Conservation (phyloP, 2,329 filamentous ascomycete species). For the Trichoderma cornu-damae region DNA sequence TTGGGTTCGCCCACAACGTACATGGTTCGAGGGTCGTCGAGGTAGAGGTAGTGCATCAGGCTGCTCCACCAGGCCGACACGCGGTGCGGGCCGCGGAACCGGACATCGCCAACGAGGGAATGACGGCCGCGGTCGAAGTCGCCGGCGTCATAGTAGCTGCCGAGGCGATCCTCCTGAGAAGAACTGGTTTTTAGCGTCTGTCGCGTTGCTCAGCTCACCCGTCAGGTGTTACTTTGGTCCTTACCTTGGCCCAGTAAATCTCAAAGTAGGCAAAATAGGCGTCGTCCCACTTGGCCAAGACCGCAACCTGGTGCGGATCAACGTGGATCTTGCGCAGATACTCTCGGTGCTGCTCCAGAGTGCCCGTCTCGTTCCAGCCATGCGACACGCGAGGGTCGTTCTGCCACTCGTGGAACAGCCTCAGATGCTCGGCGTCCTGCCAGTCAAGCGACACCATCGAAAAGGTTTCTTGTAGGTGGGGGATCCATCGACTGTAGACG, state of each 20-base stretch:
- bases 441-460: conserved; percentile 72
- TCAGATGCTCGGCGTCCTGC: conserved; percentile 56
- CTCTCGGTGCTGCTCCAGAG: conserved; percentile 65
- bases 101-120: conserved; percentile 54
- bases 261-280: conserved; percentile 73
- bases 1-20: conserved; percentile 65
- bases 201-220: not conserved
- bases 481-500: conserved; percentile 74
- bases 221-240: conserved; percentile 16
- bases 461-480: conserved; percentile 69
- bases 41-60: conserved; percentile 58
- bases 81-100: conserved; percentile 56
- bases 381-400: conserved; percentile 76
- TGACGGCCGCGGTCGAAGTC: conserved; percentile 57
- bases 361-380: conserved; percentile 76
- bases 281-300: conserved; percentile 68
- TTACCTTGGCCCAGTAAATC: conserved; percentile 65
- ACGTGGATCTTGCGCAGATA: conserved; percentile 65
- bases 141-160: conserved; percentile 50
- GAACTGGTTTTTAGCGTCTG: not conserved
- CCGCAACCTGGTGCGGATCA: conserved; percentile 65
- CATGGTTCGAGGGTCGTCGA: conserved; percentile 55
- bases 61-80: conserved; percentile 59
- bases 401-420: conserved; percentile 73
- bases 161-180: conserved; percentile 49